Conservation (phyloP, 1,284 basidiomycete genomes). For the Pseudozyma flocculosa region DNA sequence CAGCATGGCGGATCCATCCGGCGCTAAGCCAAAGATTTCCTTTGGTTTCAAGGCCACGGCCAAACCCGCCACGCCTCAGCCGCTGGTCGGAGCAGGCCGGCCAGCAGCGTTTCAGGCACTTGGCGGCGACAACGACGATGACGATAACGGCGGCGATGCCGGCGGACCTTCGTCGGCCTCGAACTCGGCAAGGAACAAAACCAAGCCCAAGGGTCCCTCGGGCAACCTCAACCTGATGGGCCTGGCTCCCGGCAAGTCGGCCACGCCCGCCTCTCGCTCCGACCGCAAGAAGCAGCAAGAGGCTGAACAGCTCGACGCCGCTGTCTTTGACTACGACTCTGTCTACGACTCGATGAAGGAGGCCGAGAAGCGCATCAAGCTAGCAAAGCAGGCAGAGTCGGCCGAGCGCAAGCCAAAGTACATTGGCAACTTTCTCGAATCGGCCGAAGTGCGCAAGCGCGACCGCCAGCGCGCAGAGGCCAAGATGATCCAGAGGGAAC, state of each 20-base stretch:
- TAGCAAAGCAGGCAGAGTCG: conserved; percentile 68
- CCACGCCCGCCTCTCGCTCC: conserved; percentile 34
- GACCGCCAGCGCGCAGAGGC: conserved; percentile 93
- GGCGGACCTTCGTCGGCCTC: background rate
- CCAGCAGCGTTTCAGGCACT: conserved; percentile 9
- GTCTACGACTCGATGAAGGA: conserved; percentile 95
- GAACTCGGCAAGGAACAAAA: background rate
- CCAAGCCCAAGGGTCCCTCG: background rate
- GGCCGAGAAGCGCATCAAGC: conserved; percentile 67
- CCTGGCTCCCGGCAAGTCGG: conserved; percentile 10
- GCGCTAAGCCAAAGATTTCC: conserved; percentile 25
- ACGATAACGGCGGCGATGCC: conserved; percentile 15
- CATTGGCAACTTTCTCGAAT: conserved; percentile 76
- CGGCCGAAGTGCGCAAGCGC: conserved; percentile 80
- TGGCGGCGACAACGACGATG: conserved; percentile 24
- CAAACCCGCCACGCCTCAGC: background rate
- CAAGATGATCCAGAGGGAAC: conserved; percentile 92
- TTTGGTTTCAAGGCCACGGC: conserved; percentile 32
- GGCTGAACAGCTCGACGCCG: conserved; percentile 76
- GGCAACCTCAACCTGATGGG: conserved; percentile 5
- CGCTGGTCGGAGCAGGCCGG: conserved; percentile 1
- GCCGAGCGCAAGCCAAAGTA: conserved; percentile 77
- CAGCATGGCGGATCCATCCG: background rate
- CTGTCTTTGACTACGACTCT: conserved; percentile 92
- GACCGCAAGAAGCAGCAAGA: conserved; percentile 57